Base-by-base conservation (phyloP, 1,139 yeast genomes). In the Wickerhamiella pararugosa region DNA sequence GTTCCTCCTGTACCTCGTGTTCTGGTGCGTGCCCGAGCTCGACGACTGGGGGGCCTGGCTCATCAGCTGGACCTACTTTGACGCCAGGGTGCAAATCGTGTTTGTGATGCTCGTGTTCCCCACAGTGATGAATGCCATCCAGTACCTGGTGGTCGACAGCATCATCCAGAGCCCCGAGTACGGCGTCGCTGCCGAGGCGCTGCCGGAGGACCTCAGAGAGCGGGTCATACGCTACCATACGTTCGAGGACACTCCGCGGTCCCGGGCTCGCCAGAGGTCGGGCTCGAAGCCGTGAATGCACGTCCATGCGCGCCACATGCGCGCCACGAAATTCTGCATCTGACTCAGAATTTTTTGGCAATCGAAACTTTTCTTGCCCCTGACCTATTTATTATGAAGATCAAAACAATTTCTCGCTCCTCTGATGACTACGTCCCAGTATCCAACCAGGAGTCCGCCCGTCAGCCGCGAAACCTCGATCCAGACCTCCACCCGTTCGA, bases 401-500 rank as follows among this genome's bases (percentile, higher is more conserved):
- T 87, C 53, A 86, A 87, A 58, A 84, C 97, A 3, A 79, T 90
- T 40, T 79, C 86, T 47, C 70, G 98, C 56, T 86, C 96, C 6
- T 69, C 94, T 9, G 97, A 90, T 56, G 73, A 80, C 40, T 90
- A 87, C 61, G 82, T 90, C 6, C 97, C 97, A 0, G 96, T 83
- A 32, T 69, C 87, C 51, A 84, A 83, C 61, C 76, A 92, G 1
- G 96, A 87, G 59, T 87, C 84, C 53, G 77, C 90, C 4, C 74
- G 93, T 25, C 63, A 84, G 43, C 93, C 96, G 0, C 71, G 98
- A 48, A 92, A 92, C 61, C 66, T 92, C 55, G 80, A 90, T 57
- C 96, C 98, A 2, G 94, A 93, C 21, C 67, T 90, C 41, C 99
- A 92, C 63, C 98, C 97, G 0, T 90, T 90, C 56, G 97, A 92